Base-by-base conservation (phyloP, 208 protist species). In the Trypanosoma platydactyli region DNA sequence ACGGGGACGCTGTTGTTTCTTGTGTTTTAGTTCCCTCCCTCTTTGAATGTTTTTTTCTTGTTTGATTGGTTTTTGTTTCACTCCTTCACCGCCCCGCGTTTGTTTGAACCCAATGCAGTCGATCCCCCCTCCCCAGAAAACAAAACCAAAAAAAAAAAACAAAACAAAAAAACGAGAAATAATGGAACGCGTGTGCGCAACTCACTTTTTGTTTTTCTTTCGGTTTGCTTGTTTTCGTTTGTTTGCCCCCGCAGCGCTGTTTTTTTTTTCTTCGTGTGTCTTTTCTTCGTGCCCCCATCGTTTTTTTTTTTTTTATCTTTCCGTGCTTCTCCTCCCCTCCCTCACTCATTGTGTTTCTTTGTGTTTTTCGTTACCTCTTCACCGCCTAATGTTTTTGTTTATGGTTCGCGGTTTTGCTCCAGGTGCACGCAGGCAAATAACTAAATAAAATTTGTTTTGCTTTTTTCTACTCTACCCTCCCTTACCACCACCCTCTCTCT, bases 141-240 rank as follows among this genome's bases (percentile, higher is more conserved):
- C 5, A 54, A 54, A 58, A 42, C 40, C 20, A 58, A 58, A 40
- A 44, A 58, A 20, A 44, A 44, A 38, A 44, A n/a, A 61, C 44
- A 61, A 45, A 46, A 49, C 27, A 49, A 49, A 49, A 61, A 49
- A 48, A 53, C 27, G 20, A 7, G 35, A 25, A 24, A 42, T 20
- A 2, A 59, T 3, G 30, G 42, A 33, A 42, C 11, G 3, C 15
- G 11, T 53, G 13, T 25, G 6, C 22, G 16, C n/a, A 59, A 41
- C 41, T 27, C 40, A 57, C 46, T 64, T 20, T 56, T 67, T 45
- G 46, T 73, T 55, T 60, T 67, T 68, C 54, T 52, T 55, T 58
- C 40, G 65, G 33, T 50, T 38, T 66, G 29, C 54, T 54, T 57
- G 6, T 53, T 12, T n/a, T 24, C 54, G 18, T 53, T 44, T 57